Conservation (phyloP, 371 early-diverging fungal species). For the Rhizopus arrhizus region DNA sequence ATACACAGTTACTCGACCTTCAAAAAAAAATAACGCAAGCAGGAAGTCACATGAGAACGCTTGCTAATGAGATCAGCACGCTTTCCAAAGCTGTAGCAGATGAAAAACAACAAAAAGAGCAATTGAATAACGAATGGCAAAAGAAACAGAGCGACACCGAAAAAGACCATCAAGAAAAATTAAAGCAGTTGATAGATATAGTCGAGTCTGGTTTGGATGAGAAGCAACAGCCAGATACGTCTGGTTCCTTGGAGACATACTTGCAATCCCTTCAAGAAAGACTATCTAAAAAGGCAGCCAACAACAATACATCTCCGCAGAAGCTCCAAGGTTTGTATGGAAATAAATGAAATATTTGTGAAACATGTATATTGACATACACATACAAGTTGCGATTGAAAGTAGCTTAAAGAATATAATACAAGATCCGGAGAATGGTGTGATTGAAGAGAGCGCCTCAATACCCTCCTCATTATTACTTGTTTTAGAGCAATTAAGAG, state of each 20-base stretch:
- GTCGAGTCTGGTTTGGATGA: conserved; percentile 12
- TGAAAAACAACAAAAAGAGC: conserved; percentile 8
- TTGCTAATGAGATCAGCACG: conserved; percentile 44
- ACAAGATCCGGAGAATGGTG: conserved; percentile 35
- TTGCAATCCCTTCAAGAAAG: conserved; percentile 24
- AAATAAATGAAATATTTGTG: background rate
- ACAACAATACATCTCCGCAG: background rate
- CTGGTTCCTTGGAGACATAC: conserved; percentile 22
- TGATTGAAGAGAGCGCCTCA: conserved; percentile 19
- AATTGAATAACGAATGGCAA: conserved; percentile 9
- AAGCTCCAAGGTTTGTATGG: conserved; percentile 1
- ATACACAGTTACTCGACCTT: conserved; percentile 23
- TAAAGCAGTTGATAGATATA: conserved; percentile 23
- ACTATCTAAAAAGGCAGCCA: conserved; percentile 10
- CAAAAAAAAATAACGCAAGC: conserved; percentile 49
- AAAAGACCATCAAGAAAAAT: conserved; percentile 19
- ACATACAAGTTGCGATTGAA: conserved; percentile 15
- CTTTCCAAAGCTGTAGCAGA: conserved; percentile 24
- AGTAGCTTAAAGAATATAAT: conserved; percentile 26
- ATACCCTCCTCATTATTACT: conserved; percentile 37
- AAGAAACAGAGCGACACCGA: conserved; percentile 11
- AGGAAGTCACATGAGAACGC: conserved; percentile 50
- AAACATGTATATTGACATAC: background rate
- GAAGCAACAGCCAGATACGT: conserved; percentile 14
- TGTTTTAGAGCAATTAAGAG: conserved; percentile 34